Percentiles rank a stretch among this genome's conserved stretches.
Evolutionary conservation across 352 stramenopile species (phyloP).

Genomic region (Globisporangium solare): DNA sequence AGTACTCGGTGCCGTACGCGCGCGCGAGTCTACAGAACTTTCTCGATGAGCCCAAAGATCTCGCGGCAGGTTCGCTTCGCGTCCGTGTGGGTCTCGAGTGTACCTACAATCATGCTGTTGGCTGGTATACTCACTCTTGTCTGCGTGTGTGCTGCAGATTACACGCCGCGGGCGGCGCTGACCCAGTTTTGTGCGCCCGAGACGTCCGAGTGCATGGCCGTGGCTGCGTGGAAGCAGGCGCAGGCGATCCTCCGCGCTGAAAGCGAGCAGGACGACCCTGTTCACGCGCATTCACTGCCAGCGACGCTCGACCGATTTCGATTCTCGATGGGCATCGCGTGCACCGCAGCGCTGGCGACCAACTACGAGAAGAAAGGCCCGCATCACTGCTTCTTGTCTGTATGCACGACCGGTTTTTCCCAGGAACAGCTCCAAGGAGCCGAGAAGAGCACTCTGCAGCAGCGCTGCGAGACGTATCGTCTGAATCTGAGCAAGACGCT

Average conservation of each 20-base stretch:
- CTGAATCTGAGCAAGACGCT: conserved; percentile 63
- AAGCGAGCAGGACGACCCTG: conserved; percentile 18
- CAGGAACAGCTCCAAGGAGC: not conserved
- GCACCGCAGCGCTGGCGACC: conserved; percentile 64
- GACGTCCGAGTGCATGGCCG: conserved; percentile 60
- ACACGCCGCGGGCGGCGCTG: not conserved
- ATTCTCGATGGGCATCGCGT: conserved; percentile 52
- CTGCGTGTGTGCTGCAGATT: not conserved
- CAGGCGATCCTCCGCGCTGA: conserved; percentile 34
- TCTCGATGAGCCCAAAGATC: conserved; percentile 19
- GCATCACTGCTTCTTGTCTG: conserved; percentile 68
- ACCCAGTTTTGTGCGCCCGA: conserved; percentile 51
- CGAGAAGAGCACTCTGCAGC: conserved; percentile 14
- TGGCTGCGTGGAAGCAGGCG: conserved; percentile 43
- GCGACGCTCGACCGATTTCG: conserved; percentile 31
- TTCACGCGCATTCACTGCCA: conserved; percentile 17
- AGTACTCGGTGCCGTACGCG: conserved; percentile 66
- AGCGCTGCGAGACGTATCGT: conserved; percentile 49
- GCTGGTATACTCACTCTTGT: no score
- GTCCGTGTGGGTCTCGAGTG: not conserved
- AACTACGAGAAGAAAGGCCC: conserved; percentile 53
- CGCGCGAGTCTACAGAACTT: conserved; percentile 54
- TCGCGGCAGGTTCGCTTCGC: not conserved
- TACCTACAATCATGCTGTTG: not conserved
- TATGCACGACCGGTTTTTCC: conserved; percentile 23